A percentile compares a stretch with the other conserved stretches of the same genome.
phyloP scores from a whole-genome alignment of 768 basidiomycete genomes.

The Hygrocybe coccinea region DNA sequence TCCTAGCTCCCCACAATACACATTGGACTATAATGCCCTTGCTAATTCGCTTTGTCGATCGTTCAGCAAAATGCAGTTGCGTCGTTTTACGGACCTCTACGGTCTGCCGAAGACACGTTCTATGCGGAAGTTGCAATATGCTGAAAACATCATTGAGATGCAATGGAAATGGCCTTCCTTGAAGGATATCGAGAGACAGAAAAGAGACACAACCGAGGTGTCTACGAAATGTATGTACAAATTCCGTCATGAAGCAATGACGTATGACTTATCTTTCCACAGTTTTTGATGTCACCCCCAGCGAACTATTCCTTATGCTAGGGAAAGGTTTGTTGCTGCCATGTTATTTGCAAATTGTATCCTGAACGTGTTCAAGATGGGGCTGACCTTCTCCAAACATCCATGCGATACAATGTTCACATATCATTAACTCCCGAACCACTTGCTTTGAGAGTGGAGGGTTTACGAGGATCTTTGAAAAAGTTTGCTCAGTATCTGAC shows the following conservation, averaged over 20 bases:
- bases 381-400: constrained; percentile 52
- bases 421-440: constrained; percentile 55
- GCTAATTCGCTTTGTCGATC: constrained; percentile 51
- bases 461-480: constrained; percentile 48
- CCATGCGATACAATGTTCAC: constrained; percentile 56
- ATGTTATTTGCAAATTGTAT: not conserved
- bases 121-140: constrained; percentile 39
- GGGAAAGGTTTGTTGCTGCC: constrained; percentile 52
- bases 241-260: not conserved
- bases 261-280: constrained; percentile 6
- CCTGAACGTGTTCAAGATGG: constrained; percentile 48
- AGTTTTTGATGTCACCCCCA: constrained; percentile 56
- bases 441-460: constrained; percentile 55
- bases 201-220: constrained; percentile 47
- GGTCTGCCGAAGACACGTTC: constrained; percentile 31
- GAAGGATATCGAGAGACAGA: constrained; percentile 44
- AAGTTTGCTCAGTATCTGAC: constrained; percentile 44
- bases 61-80: constrained; percentile 61
- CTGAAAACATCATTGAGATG: constrained; percentile 54
- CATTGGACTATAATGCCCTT: constrained; percentile 49
- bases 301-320: constrained; percentile 64
- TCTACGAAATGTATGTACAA: constrained; percentile 41
- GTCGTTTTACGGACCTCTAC: constrained; percentile 47
- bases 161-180: constrained; percentile 69
- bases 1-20: constrained; percentile 44